Evolutionary conservation across 1,284 basidiomycete species (phyloP).

Genomic region (Peniophora sp.): DNA sequence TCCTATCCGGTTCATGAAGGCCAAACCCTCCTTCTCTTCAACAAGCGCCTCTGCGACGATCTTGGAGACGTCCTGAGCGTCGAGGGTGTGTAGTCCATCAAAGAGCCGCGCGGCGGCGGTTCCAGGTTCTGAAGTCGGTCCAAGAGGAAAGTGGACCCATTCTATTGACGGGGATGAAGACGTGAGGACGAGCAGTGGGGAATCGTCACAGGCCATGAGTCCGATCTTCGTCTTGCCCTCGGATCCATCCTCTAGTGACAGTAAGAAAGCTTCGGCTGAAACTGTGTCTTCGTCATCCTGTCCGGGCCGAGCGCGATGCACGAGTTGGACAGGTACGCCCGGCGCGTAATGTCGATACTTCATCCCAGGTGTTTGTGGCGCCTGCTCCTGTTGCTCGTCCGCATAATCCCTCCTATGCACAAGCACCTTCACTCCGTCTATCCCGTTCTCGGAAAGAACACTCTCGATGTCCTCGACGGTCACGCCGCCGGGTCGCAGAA

Average conservation of each 20-base stretch:
- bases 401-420: slow-evolving; percentile 72
- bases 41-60: slow-evolving; percentile 86
- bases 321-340: slow-evolving; percentile 71
- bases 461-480: slow-evolving; percentile 82
- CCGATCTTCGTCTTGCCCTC: slow-evolving; percentile 38
- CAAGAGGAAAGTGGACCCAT: slow-evolving; percentile 56
- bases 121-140: slow-evolving; percentile 51
- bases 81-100: slow-evolving; percentile 80
- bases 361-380: slow-evolving; percentile 98
- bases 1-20: slow-evolving; percentile 95
- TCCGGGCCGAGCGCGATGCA: slow-evolving; percentile 40
- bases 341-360: slow-evolving; percentile 99
- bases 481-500: slow-evolving; percentile 89
- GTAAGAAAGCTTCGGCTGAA: slow-evolving; percentile 30
- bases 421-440: slow-evolving; percentile 45
- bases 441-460: slow-evolving; percentile 37
- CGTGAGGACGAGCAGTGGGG: slow-evolving; percentile 35
- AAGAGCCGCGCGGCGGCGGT: slow-evolving; percentile 81
- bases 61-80: slow-evolving; percentile 66
- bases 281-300: slow-evolving; percentile 19
- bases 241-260: slow-evolving; percentile 16
- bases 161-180: slow-evolving; percentile 31
- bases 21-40: slow-evolving; percentile 82
- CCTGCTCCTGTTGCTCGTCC: slow-evolving; percentile 56
- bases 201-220: slow-evolving; percentile 63